These are phyloP conservation scores for Cystobasidium ongulense DNA, from an alignment of 768 basidiomycete species.

Conservation along the genomic window DNA sequence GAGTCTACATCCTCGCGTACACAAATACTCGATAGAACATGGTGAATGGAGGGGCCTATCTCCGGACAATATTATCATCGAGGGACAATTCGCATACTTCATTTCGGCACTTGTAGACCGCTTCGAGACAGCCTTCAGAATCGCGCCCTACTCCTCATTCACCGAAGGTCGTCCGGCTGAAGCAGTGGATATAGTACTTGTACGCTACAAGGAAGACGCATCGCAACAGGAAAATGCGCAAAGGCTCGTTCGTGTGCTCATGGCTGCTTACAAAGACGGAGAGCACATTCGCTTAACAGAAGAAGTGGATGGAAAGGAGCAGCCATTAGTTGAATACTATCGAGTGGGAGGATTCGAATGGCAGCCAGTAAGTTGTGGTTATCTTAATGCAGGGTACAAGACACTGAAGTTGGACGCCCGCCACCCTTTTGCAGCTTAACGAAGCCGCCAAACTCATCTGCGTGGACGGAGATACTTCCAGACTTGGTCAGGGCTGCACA, in stretches of 20 bases:
- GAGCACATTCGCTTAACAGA: slow-evolving; percentile 21
- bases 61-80: slow-evolving; percentile 47
- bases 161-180: not conserved
- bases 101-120: slow-evolving; percentile 75
- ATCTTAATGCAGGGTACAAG: not conserved
- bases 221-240: slow-evolving; percentile 6
- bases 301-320: not conserved
- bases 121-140: slow-evolving; percentile 71
- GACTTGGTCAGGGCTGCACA: not conserved
- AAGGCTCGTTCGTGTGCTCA: slow-evolving; percentile 29
- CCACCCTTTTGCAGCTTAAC: not conserved
- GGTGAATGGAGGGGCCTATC: slow-evolving; percentile 51
- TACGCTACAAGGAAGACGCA: not conserved
- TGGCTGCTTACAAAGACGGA: slow-evolving; percentile 23
- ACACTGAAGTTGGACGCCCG: not conserved
- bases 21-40: slow-evolving; percentile 57
- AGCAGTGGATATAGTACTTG: slow-evolving; percentile 21
- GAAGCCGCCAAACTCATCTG: slow-evolving; percentile 16
- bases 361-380: slow-evolving; percentile 7
- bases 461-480: slow-evolving; percentile 10
- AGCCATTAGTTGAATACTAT: slow-evolving; percentile 30
- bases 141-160: slow-evolving; percentile 54
- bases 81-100: slow-evolving; percentile 69
- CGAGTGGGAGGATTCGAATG: slow-evolving; percentile 14
- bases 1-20: slow-evolving; percentile 47